Evolutionary conservation across 768 basidiomycete genomes (phyloP), one percentile per base, ranked within the genome.

Genomic region (Butyriboletus loyo): DNA sequence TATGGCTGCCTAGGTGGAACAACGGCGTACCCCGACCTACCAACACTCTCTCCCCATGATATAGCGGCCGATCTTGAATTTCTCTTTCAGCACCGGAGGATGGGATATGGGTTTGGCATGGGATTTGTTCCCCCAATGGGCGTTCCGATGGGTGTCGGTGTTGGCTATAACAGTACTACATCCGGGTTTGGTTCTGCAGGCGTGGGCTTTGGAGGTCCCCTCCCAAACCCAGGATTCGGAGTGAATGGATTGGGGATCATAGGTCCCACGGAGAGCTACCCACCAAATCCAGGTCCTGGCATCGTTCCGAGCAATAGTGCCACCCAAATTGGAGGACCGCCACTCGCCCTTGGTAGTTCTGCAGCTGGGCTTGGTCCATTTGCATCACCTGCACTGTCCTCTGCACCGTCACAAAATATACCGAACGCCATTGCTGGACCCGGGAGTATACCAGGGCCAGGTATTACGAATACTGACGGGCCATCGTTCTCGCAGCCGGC

Each of bases 1-100:
- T 75, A 8, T 46, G n/a, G 19, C 24, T 6, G 76, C 51, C 76
- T 77, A 45, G 80, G 78, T 63, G 73, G 82, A 25, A 60, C 31
- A 70, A 64, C 56, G 14, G 51, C 64, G 22, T 70, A 72, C 37
- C 66, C 70, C 9, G 70, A 70, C 46, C 63, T 70, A 24, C 48
- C 58, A n/a, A 63, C 77, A 0, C 75, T 85, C 17, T 68, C 78
- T 9, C 61, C 77, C 0, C 64, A 65, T 27, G 84, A 85, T 34
- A 73, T 84, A 30, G 66, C 73, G 25, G 66, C 66, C 38, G 84
- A 86, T 60, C 72, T 85, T 27, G 82, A 84, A 2, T 79, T 74
- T 55, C 72, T 86, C 22, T 73, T 75, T 52, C 78, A 78, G 46
- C 72, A 80, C 40, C 62, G 67, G 50, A 58, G 61, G 27, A 57